Evolutionary conservation across 2,329 filamentous ascomycete genomes (phyloP), one percentile per base, ranked within the genome.

Genomic region (Stromatinia cepivora): DNA sequence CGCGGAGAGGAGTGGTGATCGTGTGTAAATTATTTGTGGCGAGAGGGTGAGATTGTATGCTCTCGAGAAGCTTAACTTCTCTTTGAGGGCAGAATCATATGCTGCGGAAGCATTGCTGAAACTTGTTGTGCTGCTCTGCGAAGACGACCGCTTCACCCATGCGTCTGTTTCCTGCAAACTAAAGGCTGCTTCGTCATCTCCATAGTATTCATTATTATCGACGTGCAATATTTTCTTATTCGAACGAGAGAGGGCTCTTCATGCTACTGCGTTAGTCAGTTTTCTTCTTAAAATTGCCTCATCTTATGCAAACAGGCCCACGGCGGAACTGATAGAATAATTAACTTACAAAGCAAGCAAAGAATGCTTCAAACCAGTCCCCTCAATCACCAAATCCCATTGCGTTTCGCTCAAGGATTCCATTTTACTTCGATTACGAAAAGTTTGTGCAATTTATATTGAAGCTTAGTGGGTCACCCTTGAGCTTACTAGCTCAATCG

Each of bases 221-320:
- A 97, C 83, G 79, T 98, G 94, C 71, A 98, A 86, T 74, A 97
- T 87, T 76, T 92, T 95, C 84, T 97, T 97, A 78, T 89, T 90
- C 72, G 93, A 97, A 78, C 94, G 90, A 75, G 94, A 98, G 76
- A 98, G 86, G 77, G 94, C 91, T 86, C 94, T 98, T 85, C 74
- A 81, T 72, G 71, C 78, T 69, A 81, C 86, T 90, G 81, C 80
- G 89, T 93, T 87, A 92, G 90, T 92, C 87, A 91, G 88, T 88
- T 79, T 82, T 82, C 82, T 80, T 77, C 75, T 75, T 73, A 74
- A 75, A 72, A 70, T 59, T 52, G 7, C 31, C 36, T 25, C 58
- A 8, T 48, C 9, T 46, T 50, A 7, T 22, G 34, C 7, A 25
- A 45, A 13, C 17, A 31, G 48, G 34, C 20, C 20, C 58, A 36